Evolutionary conservation across 1,284 basidiomycete genomes (phyloP), one percentile per base, ranked within the genome.

Genomic region (Erythrobasidium hasegawianum): DNA sequence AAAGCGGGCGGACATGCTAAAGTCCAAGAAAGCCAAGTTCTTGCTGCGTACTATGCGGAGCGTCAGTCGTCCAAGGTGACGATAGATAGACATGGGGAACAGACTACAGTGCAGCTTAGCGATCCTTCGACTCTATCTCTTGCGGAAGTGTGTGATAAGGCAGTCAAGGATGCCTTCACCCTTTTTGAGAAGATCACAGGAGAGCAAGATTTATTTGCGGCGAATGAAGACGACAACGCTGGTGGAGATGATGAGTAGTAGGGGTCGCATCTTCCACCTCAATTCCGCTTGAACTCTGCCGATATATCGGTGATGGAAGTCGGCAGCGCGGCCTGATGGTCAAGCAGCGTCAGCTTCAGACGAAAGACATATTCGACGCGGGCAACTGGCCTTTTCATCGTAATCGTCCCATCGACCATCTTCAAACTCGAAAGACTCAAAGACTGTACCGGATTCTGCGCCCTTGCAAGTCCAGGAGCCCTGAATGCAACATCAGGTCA

Each of bases 391-490:
- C 57, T 68, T 55, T 40, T 62, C 67, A 40, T 68, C 67, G 50
- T 68, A 68, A 41, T 68, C 67, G 16, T 56, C 61, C 67, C 67
- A 68, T 14, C 62, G 62, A 14, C 56, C 54, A 38, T 68, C 67
- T 45, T 68, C 61, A 14, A 68, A 53, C 22, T 68, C 67, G 57
- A 68, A 18, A 24, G 64, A 60, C 1, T 64, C 56, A 38, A 68
- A 68, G 2, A 39, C 27, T n/a, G 61, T 68, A 1, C 67, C 67
- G 26, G 61, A 64, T 8, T 64, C 61, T 9, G 45, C 56, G 10
- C 67, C 67, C 59, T 68, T 64, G 43, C 59, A 62, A 26, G 55
- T 68, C 67, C 67, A 68, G 11, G 52, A 29, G 5, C 54, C 58
- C 66, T 68, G 27, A 18, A 43, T 29, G 20, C 5, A 14, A n/a